Base-by-base conservation (phyloP, 1,284 basidiomycete genomes). In the Ceratobasidium sp. region DNA sequence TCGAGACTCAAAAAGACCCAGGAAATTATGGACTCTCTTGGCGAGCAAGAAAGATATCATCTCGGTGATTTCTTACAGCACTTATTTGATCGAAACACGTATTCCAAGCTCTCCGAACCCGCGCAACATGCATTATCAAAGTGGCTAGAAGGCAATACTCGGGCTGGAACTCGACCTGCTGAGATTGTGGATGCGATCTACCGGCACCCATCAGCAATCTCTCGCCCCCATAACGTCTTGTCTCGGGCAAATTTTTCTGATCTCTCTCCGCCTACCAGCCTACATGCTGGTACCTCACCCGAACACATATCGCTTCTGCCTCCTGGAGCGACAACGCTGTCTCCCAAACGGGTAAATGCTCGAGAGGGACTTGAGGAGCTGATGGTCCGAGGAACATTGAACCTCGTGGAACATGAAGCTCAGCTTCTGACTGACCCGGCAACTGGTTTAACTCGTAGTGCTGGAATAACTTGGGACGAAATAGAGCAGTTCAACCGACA, bases 351-450 rank as follows among this genome's bases (percentile, higher is more conserved):
- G 13, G 17, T 13, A 10, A 69, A 69, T 40, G 10, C 67, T 20
- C 67, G 67, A 13, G 67, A 69, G 28, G 67, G 67, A n/a, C 50
- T 69, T n/a, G 67, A 69, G 17, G 50, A 69, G 52, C 17, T 13
- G 7, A 42, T 42, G 38, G 67, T 44, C 10, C 67, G 67, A 5
- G 52, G 33, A 20, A 57, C 52, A n/a, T 33, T 69, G 3, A 6
- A 20, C 13, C 48, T 23, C 0, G 52, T 69, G 7, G 67, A 69
- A 3, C 67, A 33, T 3, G 67, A 69, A 42, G 67, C 67, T 3
- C 15, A 20, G 15, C 12, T 12, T 9, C 67, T 69, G n/a, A 5
- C 50, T 20, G 67, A 69, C 13, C 28, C 15, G 3, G 64, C 1
- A 13, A 6, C 10, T 12, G 67, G 67, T 15, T 40, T 69, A 7